Evolutionary conservation across 208 protist genomes (phyloP).

Genomic region (Lotmaria passim): DNA sequence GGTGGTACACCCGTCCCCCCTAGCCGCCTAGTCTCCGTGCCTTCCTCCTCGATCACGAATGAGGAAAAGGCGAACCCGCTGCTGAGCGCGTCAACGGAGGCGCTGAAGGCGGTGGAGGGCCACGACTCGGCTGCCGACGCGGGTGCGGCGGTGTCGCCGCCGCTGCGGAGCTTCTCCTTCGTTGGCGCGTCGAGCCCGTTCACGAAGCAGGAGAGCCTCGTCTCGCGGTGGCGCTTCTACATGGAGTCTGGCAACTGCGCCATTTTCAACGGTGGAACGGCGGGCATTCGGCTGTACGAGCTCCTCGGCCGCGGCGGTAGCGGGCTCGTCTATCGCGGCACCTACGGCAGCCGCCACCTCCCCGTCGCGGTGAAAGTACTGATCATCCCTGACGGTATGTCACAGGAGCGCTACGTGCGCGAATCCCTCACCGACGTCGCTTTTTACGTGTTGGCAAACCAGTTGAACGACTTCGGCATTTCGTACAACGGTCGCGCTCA

Average conservation of each 20-base stretch:
- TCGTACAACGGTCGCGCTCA: slow-evolving; percentile 53
- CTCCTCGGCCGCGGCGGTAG: slow-evolving; percentile 79
- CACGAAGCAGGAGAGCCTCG: slow-evolving; percentile 49
- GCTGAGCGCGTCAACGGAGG: slow-evolving; percentile 1
- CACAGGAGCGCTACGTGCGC: slow-evolving; percentile 71
- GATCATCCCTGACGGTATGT: slow-evolving; percentile 64
- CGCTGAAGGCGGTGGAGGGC: not conserved
- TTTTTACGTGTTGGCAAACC: slow-evolving; percentile 83
- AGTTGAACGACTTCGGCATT: slow-evolving; percentile 71
- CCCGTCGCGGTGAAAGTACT: slow-evolving; percentile 90
- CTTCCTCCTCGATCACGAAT: not conserved
- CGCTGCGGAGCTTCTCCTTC: slow-evolving; percentile 8
- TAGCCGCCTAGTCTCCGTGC: not conserved
- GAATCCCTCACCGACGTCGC: slow-evolving; percentile 85
- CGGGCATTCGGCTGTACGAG: slow-evolving; percentile 47
- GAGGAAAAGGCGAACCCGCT: slow-evolving; percentile 12
- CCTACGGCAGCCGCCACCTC: slow-evolving; percentile 43
- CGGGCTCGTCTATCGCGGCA: slow-evolving; percentile 77
- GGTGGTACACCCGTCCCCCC: not conserved
- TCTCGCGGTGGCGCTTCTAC: slow-evolving; percentile 69
- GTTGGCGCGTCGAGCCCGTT: slow-evolving; percentile 32
- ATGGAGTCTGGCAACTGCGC: slow-evolving; percentile 45
- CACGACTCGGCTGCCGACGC: not conserved
- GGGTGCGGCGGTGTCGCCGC: not conserved
- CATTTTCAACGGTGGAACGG: slow-evolving; percentile 63